Evolutionary conservation across 345 rosid species (phyloP), one percentile per base, ranked within the genome.

Genomic region (Pistacia integerrima): DNA sequence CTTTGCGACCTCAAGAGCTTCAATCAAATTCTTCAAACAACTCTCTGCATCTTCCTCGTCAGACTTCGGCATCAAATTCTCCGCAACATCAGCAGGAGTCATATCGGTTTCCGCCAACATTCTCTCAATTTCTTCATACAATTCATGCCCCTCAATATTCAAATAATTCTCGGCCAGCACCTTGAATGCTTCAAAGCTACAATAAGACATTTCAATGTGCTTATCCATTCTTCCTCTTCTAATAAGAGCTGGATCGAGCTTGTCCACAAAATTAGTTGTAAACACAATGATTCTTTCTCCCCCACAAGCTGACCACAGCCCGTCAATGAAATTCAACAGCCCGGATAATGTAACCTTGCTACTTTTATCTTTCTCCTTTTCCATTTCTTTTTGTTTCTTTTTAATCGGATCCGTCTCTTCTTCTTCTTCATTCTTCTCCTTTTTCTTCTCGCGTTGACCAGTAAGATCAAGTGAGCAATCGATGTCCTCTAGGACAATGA

Each of bases 401-500:
- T 68, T 71, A 0, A 25, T 75, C 0, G 66, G 16, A 18, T 33
- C 38, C 6, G 3, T 28, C 62, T 63, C 85, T 5, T 76, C 79
- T 4, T 56, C 76, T 1, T 55, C 78, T 3, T 54, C 62, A 9
- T 77, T 73, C 2, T 71, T 79, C 16, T 74, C 72, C 25, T 75
- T 74, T n/a, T 70, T 77, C 30, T 77, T 71, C 80, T 76, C 58
- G 18, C 88, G 87, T 75, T 84, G 89, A 56, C 85, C 88, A 30
- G 80, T 49, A 49, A 49, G 54, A 49, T 49, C 54, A 10, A 49
- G 54, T 2, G 54, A 49, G 54, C 54, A 49, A 69, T 91, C 94
- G 1, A 91, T 90, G 67, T 91, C 96, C 85, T 93, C 94, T 52
- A 90, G 84, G 70, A 90, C 86, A 8, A 90, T 57, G 25, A 92